Base-by-base conservation (phyloP, 2,329 filamentous ascomycete species). In the Cyanodermella asteris region DNA sequence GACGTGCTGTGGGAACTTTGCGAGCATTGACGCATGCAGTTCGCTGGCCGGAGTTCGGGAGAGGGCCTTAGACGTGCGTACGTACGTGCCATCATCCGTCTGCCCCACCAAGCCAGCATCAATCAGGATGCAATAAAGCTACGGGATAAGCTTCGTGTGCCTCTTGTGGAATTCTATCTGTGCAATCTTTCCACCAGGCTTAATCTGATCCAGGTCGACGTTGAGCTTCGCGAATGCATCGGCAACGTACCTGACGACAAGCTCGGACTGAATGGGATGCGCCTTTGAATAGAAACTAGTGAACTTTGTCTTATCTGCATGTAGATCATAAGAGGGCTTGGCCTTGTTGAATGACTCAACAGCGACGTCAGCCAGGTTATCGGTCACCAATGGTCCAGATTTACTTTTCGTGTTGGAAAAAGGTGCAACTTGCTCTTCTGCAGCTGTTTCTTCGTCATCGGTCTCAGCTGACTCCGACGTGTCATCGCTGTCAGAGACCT, bases 1-100 rank as follows among this genome's bases (percentile, higher is more conserved):
- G 2, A 25, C 33, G 28, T 55, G 44, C 5, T 41, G 30, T 1
- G 51, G 49, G 17, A 39, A 44, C 7, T 35, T 23, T 2, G 24
- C 16, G 3, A 46, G 22, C 2, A 50, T 32, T 3, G 40, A 23
- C 2, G 38, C 20, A 15, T 38, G 38, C n/a, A 50, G 29, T 6
- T 28, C 28, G 3, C 21, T 18, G 5, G 37, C 22, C 6, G 33
- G 14, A 2, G 26, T 26, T n/a, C 4, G 9, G 15, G 29, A 25
- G 6, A 36, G 25, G 8, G n/a, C n/a, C 12, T 20, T 29, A 5
- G 9, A 5, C 1, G 35, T 41, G 13, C 35, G 33, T 5, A 31
- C 29, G 17, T 8, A 21, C 9, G 14, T 18, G 5, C 6, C 16
- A 18, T 27, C 29, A 3, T 8, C 18, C 11, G n/a, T 22, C 27